A percentile compares a stretch with the other conserved stretches of the same genome.
Evolutionary conservation across 352 stramenopile genomes (phyloP).

Genomic region (Phytophthora capsici): DNA sequence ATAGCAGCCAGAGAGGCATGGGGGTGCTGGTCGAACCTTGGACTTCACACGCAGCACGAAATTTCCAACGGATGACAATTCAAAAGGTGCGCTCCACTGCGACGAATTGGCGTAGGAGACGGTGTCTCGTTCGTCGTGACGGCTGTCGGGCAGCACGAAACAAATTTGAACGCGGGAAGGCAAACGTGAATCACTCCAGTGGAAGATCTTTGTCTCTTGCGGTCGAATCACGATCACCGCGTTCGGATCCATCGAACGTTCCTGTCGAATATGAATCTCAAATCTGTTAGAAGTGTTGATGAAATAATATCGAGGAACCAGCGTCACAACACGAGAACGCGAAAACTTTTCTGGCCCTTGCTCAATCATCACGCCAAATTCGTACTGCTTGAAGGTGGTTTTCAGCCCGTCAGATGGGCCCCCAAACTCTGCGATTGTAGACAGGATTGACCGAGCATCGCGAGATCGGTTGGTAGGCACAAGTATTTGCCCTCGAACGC

Average conservation of each 20-base stretch:
- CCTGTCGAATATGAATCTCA: slow-evolving; percentile 73
- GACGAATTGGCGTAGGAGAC: slow-evolving; percentile 49
- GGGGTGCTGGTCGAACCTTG: slow-evolving; percentile 51
- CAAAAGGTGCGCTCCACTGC: slow-evolving; percentile 82
- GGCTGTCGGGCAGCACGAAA: slow-evolving; percentile 57
- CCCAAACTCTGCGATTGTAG: slow-evolving; percentile 55
- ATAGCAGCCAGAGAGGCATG: slow-evolving; percentile 50
- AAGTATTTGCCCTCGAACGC: slow-evolving; percentile 75
- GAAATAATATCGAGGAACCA: slow-evolving; percentile 84
- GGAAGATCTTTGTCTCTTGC: slow-evolving; percentile 76
- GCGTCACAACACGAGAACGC: slow-evolving; percentile 76
- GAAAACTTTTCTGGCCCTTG: slow-evolving; percentile 81
- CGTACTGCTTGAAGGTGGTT: slow-evolving; percentile 72
- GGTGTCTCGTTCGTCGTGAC: slow-evolving; percentile 22
- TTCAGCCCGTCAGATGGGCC: slow-evolving; percentile 28
- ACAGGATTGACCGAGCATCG: slow-evolving; percentile 51
- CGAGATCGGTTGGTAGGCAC: slow-evolving; percentile 55
- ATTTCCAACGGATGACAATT: slow-evolving; percentile 81
- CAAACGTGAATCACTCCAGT: slow-evolving; percentile 76
- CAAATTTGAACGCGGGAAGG: slow-evolving; percentile 74
- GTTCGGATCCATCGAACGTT: slow-evolving; percentile 43
- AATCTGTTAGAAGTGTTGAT: slow-evolving; percentile 77
- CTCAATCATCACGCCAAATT: slow-evolving; percentile 89
- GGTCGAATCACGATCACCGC: slow-evolving; percentile 53
- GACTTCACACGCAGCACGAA: slow-evolving; percentile 80